Evolutionary conservation across 352 stramenopile species (phyloP).

Genomic region (Pythium biforme): DNA sequence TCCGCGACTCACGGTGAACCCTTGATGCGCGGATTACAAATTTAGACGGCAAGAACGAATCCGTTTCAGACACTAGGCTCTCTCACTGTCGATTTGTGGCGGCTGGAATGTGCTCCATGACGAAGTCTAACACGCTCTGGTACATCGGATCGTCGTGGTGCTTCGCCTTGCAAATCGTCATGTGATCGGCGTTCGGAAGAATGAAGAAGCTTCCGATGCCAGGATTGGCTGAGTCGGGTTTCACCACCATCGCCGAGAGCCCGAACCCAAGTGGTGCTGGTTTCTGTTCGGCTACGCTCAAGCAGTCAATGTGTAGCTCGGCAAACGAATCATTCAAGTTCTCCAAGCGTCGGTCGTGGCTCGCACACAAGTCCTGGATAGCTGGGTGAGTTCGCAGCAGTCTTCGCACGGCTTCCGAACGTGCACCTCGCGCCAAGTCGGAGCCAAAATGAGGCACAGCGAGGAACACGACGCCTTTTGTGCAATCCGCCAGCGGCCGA

Average conservation of each 20-base stretch:
- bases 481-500: conserved; percentile 38
- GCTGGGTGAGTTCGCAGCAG: conserved; percentile 77
- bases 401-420: conserved; percentile 62
- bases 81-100: not conserved
- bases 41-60: not conserved
- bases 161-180: conserved; percentile 88
- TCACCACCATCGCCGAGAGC: conserved; percentile 72
- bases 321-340: conserved; percentile 69
- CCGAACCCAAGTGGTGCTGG: conserved; percentile 67
- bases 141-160: conserved; percentile 61
- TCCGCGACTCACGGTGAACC: not conserved
- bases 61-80: not conserved
- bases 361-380: conserved; percentile 59
- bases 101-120: conserved; percentile 10
- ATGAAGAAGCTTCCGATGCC: conserved; percentile 69
- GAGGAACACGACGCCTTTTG: conserved; percentile 68
- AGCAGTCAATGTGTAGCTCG: conserved; percentile 59
- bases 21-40: not conserved
- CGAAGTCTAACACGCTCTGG: conserved; percentile 30
- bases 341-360: conserved; percentile 54
- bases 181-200: conserved; percentile 66
- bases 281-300: conserved; percentile 67
- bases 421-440: conserved; percentile 61
- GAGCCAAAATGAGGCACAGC: conserved; percentile 85
- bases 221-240: conserved; percentile 71